These are phyloP conservation scores for Scheffersomyces amazonensis DNA, from an alignment of 805 yeast species.

Conservation along the genomic window DNA sequence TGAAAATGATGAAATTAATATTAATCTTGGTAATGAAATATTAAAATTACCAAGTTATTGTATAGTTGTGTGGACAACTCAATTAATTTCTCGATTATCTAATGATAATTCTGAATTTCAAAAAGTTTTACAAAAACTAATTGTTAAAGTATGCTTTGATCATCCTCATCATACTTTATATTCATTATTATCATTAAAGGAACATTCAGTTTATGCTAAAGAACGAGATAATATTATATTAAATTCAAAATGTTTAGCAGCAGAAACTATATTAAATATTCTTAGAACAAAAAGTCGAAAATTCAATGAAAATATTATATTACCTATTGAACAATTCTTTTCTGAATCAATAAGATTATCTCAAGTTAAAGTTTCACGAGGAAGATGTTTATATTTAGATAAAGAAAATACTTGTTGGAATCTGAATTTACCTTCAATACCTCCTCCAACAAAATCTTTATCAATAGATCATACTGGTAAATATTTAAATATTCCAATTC, in stretches of 20 bases:
- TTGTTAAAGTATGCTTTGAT: conserved; percentile 44
- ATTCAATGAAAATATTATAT: conserved; percentile 28
- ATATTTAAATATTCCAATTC: conserved; percentile 46
- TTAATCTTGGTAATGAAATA: conserved; percentile 35
- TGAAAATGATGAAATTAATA: conserved; percentile 41
- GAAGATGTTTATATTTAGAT: conserved; percentile 25
- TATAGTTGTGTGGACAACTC: conserved; percentile 79
- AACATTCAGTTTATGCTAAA: conserved; percentile 35
- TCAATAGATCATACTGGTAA: conserved; percentile 40
- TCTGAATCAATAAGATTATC: conserved; percentile 52
- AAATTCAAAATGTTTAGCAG: conserved; percentile 47
- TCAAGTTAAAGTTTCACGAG: conserved; percentile 36
- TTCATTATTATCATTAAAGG: conserved; percentile 54
- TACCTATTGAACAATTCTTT: conserved; percentile 50
- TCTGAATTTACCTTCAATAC: conserved; percentile 46
- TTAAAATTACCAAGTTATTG: conserved; percentile 52
- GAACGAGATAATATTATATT: conserved; percentile 30
- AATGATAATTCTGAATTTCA: conserved; percentile 55
- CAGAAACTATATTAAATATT: conserved; percentile 44
- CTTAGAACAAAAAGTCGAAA: conserved; percentile 23
- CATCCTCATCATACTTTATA: conserved; percentile 79
- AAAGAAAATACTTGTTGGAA: conserved; percentile 55
- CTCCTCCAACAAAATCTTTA: conserved; percentile 63
- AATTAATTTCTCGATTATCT: conserved; percentile 68
- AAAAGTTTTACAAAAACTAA: conserved; percentile 42